phyloP scores from a whole-genome alignment of 805 yeast species.

The Wickerhamiella azyma region DNA sequence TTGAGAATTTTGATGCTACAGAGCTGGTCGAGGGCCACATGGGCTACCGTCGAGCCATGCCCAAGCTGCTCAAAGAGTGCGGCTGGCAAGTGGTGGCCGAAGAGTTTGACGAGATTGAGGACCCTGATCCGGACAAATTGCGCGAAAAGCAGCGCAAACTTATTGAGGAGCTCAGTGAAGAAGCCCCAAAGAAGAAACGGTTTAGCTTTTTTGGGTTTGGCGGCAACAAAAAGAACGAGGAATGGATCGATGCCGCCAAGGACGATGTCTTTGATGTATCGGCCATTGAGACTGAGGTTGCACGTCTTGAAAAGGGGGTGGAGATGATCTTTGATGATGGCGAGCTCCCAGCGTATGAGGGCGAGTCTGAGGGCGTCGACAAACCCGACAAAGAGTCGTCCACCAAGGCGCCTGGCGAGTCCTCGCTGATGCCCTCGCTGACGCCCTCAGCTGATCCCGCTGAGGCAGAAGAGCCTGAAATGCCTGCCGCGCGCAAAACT shows the following conservation, averaged over 20 bases:
- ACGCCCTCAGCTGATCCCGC: background rate
- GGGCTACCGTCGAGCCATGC: constrained; percentile 94
- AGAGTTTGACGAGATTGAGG: constrained; percentile 90
- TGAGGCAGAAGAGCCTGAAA: background rate
- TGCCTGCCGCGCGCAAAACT: constrained; percentile 2
- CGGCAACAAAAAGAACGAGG: constrained; percentile 35
- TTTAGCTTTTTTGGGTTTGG: constrained; percentile 22
- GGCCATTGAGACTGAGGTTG: constrained; percentile 27
- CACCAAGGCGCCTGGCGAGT: background rate
- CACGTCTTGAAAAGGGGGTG: constrained; percentile 20
- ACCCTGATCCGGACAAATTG: constrained; percentile 78
- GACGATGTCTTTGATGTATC: constrained; percentile 27
- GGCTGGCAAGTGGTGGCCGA: constrained; percentile 79
- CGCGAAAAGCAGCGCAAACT: constrained; percentile 68
- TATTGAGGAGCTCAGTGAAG: constrained; percentile 47
- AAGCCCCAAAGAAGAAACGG: constrained; percentile 22
- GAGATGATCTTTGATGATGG: constrained; percentile 19
- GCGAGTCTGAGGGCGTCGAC: no score
- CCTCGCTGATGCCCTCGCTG: background rate
- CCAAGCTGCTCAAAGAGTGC: constrained; percentile 50
- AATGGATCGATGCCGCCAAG: constrained; percentile 41
- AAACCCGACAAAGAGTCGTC: background rate
- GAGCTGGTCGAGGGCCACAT: constrained; percentile 85
- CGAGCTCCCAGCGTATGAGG: background rate
- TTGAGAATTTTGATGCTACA: constrained; percentile 77